Evolutionary conservation across 768 basidiomycete species (phyloP), one percentile per base, ranked within the genome.

Genomic region (Lactarius indigo): DNA sequence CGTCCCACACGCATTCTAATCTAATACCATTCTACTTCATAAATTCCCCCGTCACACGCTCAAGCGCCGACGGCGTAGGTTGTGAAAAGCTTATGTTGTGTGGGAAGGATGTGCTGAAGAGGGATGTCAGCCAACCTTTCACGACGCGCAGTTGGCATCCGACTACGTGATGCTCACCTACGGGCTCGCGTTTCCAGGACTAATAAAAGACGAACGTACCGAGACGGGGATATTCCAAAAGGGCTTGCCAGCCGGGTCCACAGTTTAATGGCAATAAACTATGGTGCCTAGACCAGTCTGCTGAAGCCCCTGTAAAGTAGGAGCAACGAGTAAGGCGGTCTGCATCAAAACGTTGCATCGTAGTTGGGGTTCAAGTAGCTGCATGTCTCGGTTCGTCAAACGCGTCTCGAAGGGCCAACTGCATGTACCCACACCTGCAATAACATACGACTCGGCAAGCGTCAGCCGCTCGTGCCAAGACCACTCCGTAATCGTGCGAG

Each of bases 281-380:
- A 57, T 13, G 30, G 18, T 3, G 30, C 55, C n/a, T 26, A 1
- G 47, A 23, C 47, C 47, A 50, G 47, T 50, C 47, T 6, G 30
- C 55, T 57, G 30, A 31, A 18, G 8, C 18, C 7, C 23, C 47
- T 13, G 33, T 33, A 8, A 57, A 57, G 55, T 57, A 57, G 30
- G 28, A 30, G 30, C 55, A 57, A 33, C 55, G 30, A 30, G 30
- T 3, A 31, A 57, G 55, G 30, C 55, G 55, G 9, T 33, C 55
- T 57, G 30, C 55, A 2, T 57, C 55, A 57, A 57, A 57, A 57
- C 55, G 55, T 30, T 33, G 55, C 30, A 57, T 57, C 8, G 55
- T 57, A n/a, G 55, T 31, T 57, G 18, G 55, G 55, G 8, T 57
- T 8, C 30, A 57, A 57, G 33, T 30, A 57, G 17, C 55, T 57